phyloP scores from a whole-genome alignment of 2,329 filamentous ascomycete genomes.

The Fusarium palustre region DNA sequence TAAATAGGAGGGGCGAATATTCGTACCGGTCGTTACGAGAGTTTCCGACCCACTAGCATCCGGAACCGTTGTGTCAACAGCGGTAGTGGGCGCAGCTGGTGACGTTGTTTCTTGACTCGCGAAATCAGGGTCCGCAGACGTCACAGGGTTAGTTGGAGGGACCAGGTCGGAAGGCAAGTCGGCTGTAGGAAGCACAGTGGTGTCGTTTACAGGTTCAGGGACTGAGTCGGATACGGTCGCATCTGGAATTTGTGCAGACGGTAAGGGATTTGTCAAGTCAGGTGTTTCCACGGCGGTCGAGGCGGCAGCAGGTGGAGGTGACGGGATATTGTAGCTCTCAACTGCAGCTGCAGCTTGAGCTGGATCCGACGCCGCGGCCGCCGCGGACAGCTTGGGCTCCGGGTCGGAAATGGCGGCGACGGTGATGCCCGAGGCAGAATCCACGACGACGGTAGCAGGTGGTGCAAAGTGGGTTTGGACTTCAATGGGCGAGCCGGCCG shows the following conservation, averaged over 20 bases:
- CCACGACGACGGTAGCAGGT: conserved; percentile 54
- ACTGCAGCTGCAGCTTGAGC: conserved; percentile 38
- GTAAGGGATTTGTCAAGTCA: conserved; percentile 38
- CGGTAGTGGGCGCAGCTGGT: conserved; percentile 32
- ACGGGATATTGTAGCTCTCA: conserved; percentile 41
- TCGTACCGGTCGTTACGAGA: conserved; percentile 41
- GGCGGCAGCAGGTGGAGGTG: conserved; percentile 24
- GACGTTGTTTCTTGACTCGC: conserved; percentile 34
- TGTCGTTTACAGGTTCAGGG: conserved; percentile 29
- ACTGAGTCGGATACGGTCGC: conserved; percentile 30
- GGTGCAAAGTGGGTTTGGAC: conserved; percentile 57
- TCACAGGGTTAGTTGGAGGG: conserved; percentile 20
- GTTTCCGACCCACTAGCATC: conserved; percentile 35
- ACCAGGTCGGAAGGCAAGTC: conserved; percentile 26
- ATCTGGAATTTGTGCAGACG: conserved; percentile 31
- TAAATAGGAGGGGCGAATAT: conserved; percentile 26
- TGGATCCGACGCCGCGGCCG: conserved; percentile 41
- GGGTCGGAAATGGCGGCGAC: conserved; percentile 50
- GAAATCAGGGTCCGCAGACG: conserved; percentile 25
- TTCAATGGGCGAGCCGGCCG: conserved; percentile 58
- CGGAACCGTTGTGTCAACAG: conserved; percentile 29
- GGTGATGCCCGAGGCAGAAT: conserved; percentile 54
- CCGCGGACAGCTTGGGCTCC: conserved; percentile 40
- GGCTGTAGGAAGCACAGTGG: conserved; percentile 31
- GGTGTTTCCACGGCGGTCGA: conserved; percentile 36